Base-by-base conservation (phyloP, 1,284 basidiomycete species). In the Athelia psychrophila region DNA sequence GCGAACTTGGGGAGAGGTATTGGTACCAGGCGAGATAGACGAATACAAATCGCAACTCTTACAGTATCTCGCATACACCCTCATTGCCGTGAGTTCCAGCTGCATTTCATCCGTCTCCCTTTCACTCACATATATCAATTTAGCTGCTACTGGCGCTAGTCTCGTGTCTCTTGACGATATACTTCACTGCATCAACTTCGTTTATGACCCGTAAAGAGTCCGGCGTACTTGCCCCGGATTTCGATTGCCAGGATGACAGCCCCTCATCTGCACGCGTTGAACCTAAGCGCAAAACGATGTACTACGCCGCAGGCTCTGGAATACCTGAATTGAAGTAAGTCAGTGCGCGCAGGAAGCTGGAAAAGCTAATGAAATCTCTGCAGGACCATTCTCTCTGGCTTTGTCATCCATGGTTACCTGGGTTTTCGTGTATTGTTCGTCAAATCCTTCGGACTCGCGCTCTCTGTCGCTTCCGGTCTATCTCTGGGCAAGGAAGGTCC, bases 361-460 rank as follows among this genome's bases (percentile, higher is more conserved):
- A 96, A 96, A 13, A 94, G 91, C 62, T 96, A 96, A 56, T 96
- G 98, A 52, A 95, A 95, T 0, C 96, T 98, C 69, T 89, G 98
- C 68, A 99, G 98, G 72, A 95, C 94, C 1, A 97, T 98, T 53
- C 77, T 99, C 35, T 95, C 93, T 53, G 90, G 93, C n/a, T 98
- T 98, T 61, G 95, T 98, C 18, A 98, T 99, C 55, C 94, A 97
- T 62, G 96, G 96, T 19, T 99, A 97, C 67, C 86, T 99, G 36
- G 96, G 96, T 25, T 86, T 80, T 40, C 88, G 93, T 57, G 94
- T 91, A 0, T 71, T 98, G 48, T 87, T 94, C 62, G 93, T 91
- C n/a, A 99, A 99, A 68, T 80, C 88, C 13, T 78, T 96, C 33
- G 96, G 95, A 3, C 70, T 99, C 51, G 86, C 95, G 1, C 76